phyloP scores from a whole-genome alignment of 257 asterid species.

The Phtheirospermum japonicum region DNA sequence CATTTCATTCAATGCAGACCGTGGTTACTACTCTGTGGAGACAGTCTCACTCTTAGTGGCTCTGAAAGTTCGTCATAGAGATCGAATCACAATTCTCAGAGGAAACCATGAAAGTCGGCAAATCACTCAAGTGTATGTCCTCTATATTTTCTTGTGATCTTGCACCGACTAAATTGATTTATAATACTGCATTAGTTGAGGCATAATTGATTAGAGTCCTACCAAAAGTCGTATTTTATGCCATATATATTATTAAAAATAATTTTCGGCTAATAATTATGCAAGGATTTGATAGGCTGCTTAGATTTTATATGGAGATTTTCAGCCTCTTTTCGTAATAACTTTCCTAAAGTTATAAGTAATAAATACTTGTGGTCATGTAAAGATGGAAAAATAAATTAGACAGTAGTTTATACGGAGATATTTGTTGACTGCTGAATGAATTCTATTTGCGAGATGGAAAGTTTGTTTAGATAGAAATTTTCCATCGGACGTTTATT shows the following conservation, averaged over 20 bases:
- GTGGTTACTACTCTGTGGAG: slow-evolving; percentile 98
- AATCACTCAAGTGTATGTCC: slow-evolving; percentile 93
- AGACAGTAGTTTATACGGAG: too few relatives aligned
- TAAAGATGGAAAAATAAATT: too few relatives aligned
- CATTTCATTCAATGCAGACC: slow-evolving; percentile 63
- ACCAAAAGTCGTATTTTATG: too few relatives aligned
- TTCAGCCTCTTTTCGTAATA: background rate
- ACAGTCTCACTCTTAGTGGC: slow-evolving; percentile 95
- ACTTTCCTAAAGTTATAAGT: background rate
- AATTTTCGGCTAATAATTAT: slow-evolving; percentile 3
- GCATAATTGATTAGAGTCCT: too few relatives aligned
- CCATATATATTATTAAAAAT: too few relatives aligned
- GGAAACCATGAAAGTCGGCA: slow-evolving; percentile 99
- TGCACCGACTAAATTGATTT: slow-evolving; percentile 13
- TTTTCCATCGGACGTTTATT: background rate
- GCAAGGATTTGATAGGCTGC: background rate
- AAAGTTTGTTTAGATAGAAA: background rate
- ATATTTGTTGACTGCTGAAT: too few relatives aligned
- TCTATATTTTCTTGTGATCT: slow-evolving; percentile 22
- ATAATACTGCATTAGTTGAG: too few relatives aligned
- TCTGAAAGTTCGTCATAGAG: slow-evolving; percentile 92
- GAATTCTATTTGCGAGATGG: background rate
- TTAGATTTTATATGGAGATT: too few relatives aligned
- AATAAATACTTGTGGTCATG: background rate
- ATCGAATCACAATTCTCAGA: slow-evolving; percentile 89